Evolutionary conservation across 1,139 yeast species (phyloP), one percentile per base, ranked within the genome.

Genomic region (Hemisphaericaspora xylofermentans): DNA sequence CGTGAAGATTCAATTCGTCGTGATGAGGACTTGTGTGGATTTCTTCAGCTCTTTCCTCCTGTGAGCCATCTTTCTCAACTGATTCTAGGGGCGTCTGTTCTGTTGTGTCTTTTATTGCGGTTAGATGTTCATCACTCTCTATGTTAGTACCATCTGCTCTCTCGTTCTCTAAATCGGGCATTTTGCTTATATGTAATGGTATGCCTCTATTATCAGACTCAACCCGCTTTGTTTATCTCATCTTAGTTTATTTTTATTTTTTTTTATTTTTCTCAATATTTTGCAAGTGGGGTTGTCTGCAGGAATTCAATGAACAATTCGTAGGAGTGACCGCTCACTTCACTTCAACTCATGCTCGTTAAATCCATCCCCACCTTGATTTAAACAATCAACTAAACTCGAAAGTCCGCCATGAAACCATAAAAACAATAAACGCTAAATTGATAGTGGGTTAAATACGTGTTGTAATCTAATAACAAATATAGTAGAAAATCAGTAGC

Each of bases 1-100:
- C 42, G 13, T 43, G 17, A 5, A 38, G 32, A 25, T 33, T 36
- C 7, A 38, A 29, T 16, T 41, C 44, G 10, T 21, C 33, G 13
- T 35, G 33, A 19, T 25, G 22, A 13, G 28, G n/a, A n/a, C n/a
- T 5, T 24, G 27, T 24, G 27, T 24, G 6, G 13, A 4, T 12
- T 12, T 24, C 27, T 5, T 24, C 27, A 8, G 27, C 6, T 24
- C 27, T 4, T 9, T 21, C 17, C 6, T 16, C 21, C 4, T 14
- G n/a, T 35, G 25, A 24, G n/a, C 18, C n/a, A n/a, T 26, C 22
- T 27, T 17, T 14, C 5, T 33, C 29, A 10, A 8, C 10, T 6
- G 28, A 17, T 4, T 10, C 17, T 17, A 21, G 6, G 18, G 29
- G 17, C 16, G 24, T 14, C 24, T 33, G 18, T n/a, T 7, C 18